Evolutionary conservation across 345 rosid genomes (phyloP).

Genomic region (Linum lewisii): DNA sequence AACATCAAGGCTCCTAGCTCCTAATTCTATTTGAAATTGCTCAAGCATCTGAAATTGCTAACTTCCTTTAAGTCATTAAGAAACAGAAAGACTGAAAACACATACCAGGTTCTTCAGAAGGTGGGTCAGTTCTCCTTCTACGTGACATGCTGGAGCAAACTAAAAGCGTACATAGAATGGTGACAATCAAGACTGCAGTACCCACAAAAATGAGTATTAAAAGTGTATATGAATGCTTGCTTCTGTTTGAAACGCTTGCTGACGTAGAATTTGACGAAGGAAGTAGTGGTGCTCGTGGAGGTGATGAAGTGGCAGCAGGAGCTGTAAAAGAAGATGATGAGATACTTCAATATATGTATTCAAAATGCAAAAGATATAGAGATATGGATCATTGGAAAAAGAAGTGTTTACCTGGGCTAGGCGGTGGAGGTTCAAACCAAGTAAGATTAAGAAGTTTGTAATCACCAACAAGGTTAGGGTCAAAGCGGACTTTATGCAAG

Average conservation of each 20-base stretch:
- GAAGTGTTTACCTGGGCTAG: slow-evolving; percentile 58
- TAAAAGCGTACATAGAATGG: slow-evolving; percentile 44
- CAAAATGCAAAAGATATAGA: background rate
- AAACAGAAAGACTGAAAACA: slow-evolving; percentile 14
- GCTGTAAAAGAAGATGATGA: slow-evolving; percentile 41
- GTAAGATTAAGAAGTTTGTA: slow-evolving; percentile 81
- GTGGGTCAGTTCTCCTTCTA: slow-evolving; percentile 39
- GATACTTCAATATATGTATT: slow-evolving; percentile 8
- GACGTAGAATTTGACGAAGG: slow-evolving; percentile 35
- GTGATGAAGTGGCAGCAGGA: slow-evolving; percentile 49
- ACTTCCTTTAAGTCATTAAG: background rate
- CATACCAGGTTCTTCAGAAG: slow-evolving; percentile 51
- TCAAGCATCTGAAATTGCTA: background rate
- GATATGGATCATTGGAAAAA: background rate
- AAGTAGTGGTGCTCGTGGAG: slow-evolving; percentile 38
- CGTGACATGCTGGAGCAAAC: slow-evolving; percentile 53
- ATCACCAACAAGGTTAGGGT: slow-evolving; percentile 61
- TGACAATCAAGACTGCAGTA: slow-evolving; percentile 46
- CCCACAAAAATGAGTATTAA: slow-evolving; percentile 55
- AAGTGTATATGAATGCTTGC: slow-evolving; percentile 38
- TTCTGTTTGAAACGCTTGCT: slow-evolving; percentile 32
- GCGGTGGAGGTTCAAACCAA: slow-evolving; percentile 68
- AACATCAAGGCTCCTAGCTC: too few relatives aligned
- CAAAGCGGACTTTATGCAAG: slow-evolving; percentile 59
- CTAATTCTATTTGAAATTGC: background rate